A percentile compares a stretch with the other conserved stretches of the same genome.
Evolutionary conservation across 2,329 filamentous ascomycete genomes (phyloP).

Genomic region (Colletotrichum neosansevieriae): DNA sequence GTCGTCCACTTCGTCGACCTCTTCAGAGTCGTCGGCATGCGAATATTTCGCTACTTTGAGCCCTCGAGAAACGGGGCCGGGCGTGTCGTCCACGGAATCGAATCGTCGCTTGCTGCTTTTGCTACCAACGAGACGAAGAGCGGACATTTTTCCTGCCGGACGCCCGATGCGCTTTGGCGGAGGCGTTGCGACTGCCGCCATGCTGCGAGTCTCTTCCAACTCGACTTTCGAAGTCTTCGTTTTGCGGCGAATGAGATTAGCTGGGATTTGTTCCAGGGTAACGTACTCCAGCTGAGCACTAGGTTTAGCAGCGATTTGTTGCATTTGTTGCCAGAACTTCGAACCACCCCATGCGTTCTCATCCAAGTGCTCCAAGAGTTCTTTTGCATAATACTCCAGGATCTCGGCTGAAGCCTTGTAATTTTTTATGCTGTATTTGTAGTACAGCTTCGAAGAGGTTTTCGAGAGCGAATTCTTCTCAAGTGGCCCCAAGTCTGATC

Average conservation of each 20-base stretch:
- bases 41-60: constrained; percentile 51
- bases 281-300: constrained; percentile 23
- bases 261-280: constrained; percentile 18
- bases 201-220: neutral
- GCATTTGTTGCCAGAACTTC: constrained; percentile 47
- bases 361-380: constrained; percentile 44
- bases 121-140: constrained; percentile 55
- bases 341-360: constrained; percentile 47
- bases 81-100: constrained; percentile 52
- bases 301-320: constrained; percentile 40
- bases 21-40: constrained; percentile 49
- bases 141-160: constrained; percentile 58
- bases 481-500: constrained; percentile 43
- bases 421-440: constrained; percentile 51
- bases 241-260: constrained; percentile 15
- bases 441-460: constrained; percentile 51
- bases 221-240: neutral
- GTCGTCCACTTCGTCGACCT: constrained; percentile 44
- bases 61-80: constrained; percentile 52
- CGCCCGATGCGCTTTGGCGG: constrained; percentile 45
- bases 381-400: constrained; percentile 51
- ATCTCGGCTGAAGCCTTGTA: constrained; percentile 51
- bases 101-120: constrained; percentile 57
- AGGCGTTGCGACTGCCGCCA: constrained; percentile 14
- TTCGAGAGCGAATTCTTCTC: constrained; percentile 40